phyloP scores from a whole-genome alignment of 2,329 filamentous ascomycete species.

The Bisporella sp. region DNA sequence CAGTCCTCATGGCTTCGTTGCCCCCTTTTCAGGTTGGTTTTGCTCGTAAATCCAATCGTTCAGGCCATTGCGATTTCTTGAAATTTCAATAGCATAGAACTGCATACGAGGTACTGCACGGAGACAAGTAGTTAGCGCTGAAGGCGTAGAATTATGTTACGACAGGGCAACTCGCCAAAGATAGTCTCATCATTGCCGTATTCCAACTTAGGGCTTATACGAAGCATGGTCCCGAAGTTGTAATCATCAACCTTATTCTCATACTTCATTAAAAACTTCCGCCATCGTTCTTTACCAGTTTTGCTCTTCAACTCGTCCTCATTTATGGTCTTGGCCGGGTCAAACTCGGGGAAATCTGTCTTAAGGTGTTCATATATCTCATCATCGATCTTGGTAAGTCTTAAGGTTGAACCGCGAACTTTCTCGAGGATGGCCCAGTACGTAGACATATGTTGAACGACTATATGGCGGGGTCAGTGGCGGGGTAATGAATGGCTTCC shows the following conservation, averaged over 20 bases:
- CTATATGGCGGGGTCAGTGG: conserved; percentile 32
- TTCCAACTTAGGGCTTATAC: conserved; percentile 69
- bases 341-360: conserved; percentile 85
- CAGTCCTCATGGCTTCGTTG: not conserved
- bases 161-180: conserved; percentile 53
- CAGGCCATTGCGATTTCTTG: conserved; percentile 74
- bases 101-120: conserved; percentile 58
- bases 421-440: conserved; percentile 96
- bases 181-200: conserved; percentile 88
- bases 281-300: conserved; percentile 86
- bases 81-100: conserved; percentile 74
- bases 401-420: conserved; percentile 78
- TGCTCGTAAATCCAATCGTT: conserved; percentile 98
- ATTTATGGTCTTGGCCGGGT: conserved; percentile 71
- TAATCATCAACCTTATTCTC: conserved; percentile 95
- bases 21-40: conserved; percentile 49
- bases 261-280: conserved; percentile 88
- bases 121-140: too few relatives aligned
- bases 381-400: conserved; percentile 89
- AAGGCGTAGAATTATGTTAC: too few relatives aligned
- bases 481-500: conserved; percentile 10
- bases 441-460: conserved; percentile 91
- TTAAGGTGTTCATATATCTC: conserved; percentile 89
- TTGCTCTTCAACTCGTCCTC: conserved; percentile 99
- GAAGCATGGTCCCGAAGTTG: conserved; percentile 95